Base-by-base conservation (phyloP, 2,329 filamentous ascomycete genomes). In the Colletotrichum sp. region DNA sequence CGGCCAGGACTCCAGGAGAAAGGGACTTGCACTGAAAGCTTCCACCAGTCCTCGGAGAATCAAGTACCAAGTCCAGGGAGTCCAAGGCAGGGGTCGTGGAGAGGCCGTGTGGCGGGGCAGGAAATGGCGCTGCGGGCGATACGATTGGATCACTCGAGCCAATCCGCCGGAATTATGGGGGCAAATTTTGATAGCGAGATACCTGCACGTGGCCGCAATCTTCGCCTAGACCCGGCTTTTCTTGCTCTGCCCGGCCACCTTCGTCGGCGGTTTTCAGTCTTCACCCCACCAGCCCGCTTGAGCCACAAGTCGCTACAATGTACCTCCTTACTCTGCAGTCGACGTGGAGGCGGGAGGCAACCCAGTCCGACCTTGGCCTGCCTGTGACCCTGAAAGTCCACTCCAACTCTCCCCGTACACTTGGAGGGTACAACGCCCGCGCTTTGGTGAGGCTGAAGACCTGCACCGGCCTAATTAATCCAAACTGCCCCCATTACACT, bases 271-370 rank as follows among this genome's bases (percentile, higher is more conserved):
- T 64, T 64, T 39, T 24, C n/a, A 24, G 26, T 15, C 18, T 16
- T n/a, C n/a, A 13, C 55, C 9, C 22, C 28, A 70, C 34, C 22
- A 48, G 34, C 62, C 44, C 57, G 32, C 24, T 8, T 59, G 73
- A 75, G 73, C 73, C 73, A 75, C 70, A 73, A 24, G 8, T 22
- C 44, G 28, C 44, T 12, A 22, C 24, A 13, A 75, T 55, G 75
- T 76, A 75, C 22, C 55, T 55, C 55, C 55, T 55, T 76, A 76
- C 52, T 36, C 22, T 70, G 71, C 66, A 67, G 52, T 44, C 28
- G 28, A 71, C 62, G 66, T 67, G 66, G 75, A 75, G 71, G 72
- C 72, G 75, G 75, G 75, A 76, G 75, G 75, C 75, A 76, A 75
- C 75, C 75, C 75, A 76, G 71, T 70, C 63, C 71, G 44, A 73